Evolutionary conservation across 1,284 basidiomycete genomes (phyloP).

Genomic region (Takashimella tepidaria): DNA sequence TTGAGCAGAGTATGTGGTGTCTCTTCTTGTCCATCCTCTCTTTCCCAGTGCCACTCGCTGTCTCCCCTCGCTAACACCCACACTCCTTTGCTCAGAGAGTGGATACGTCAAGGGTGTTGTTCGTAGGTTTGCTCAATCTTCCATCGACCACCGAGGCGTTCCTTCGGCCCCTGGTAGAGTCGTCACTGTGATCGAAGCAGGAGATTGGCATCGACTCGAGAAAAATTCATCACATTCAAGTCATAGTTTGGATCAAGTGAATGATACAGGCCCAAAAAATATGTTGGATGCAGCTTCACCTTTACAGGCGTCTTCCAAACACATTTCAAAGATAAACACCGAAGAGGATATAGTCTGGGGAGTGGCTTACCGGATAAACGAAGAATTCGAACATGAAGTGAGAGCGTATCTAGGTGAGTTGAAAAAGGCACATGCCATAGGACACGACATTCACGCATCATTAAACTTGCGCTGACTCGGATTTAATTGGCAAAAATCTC

Average conservation of each 20-base stretch:
- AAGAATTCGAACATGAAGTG: conserved; percentile 32
- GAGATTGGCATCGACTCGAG: conserved; percentile 36
- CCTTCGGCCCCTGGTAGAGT: conserved; percentile 40
- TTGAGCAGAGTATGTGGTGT: conserved; percentile 28
- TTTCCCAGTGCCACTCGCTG: too few relatives aligned
- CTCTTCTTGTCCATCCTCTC: not conserved
- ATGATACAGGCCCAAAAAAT: too few relatives aligned
- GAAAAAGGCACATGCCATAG: too few relatives aligned
- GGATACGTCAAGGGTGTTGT: conserved; percentile 43
- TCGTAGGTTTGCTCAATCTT: conserved; percentile 45
- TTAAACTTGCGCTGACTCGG: too few relatives aligned
- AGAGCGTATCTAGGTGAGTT: conserved; percentile 35
- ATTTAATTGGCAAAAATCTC: conserved; percentile 6
- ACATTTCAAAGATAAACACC: too few relatives aligned
- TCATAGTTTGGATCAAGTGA: too few relatives aligned
- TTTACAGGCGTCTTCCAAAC: too few relatives aligned
- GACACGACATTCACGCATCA: too few relatives aligned
- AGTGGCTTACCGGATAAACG: conserved; percentile 39
- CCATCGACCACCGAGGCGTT: conserved; percentile 45
- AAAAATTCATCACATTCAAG: too few relatives aligned
- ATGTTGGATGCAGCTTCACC: too few relatives aligned
- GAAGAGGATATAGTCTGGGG: conserved; percentile 42
- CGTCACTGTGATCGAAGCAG: conserved; percentile 40
- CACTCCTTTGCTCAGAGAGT: conserved; percentile 12
- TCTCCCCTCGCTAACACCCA: too few relatives aligned